Percentiles rank a stretch among this genome's conserved stretches.
Evolutionary conservation across 1,139 yeast genomes (phyloP).

Genomic region (Yamadazyma pseudoaaseri): DNA sequence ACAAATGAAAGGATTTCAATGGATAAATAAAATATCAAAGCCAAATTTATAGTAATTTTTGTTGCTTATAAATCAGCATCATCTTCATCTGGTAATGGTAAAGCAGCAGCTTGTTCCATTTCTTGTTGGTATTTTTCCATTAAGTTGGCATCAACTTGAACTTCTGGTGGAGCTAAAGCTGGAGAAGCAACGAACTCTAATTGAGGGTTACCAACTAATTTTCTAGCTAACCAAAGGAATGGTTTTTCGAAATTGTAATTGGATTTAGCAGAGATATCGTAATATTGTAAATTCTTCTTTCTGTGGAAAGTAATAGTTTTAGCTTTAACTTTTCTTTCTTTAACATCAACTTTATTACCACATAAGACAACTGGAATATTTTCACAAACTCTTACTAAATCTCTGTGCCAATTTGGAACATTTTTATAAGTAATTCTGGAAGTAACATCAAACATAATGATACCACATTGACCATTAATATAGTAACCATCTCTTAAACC

Average conservation of each 20-base stretch:
- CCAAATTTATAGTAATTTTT: too few relatives aligned
- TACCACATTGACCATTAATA: slow-evolving; percentile 99
- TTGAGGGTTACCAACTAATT: slow-evolving; percentile 96
- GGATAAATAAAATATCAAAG: background rate
- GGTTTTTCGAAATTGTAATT: slow-evolving; percentile 99
- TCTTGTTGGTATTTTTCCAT: slow-evolving; percentile 99
- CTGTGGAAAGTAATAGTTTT: slow-evolving; percentile 99
- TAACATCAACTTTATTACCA: slow-evolving; percentile 99
- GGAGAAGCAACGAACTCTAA: slow-evolving; percentile 99
- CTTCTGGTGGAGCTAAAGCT: slow-evolving; percentile 99
- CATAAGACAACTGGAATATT: slow-evolving; percentile 98
- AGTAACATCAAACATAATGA: slow-evolving; percentile 99
- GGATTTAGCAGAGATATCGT: slow-evolving; percentile 99
- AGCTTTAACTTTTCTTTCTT: slow-evolving; percentile 99
- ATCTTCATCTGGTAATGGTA: slow-evolving; percentile 99
- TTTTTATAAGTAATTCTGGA: slow-evolving; percentile 99
- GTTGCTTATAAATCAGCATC: slow-evolving; percentile 93
- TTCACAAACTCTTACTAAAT: slow-evolving; percentile 98
- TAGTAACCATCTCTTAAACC: slow-evolving; percentile 99
- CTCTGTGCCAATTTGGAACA: slow-evolving; percentile 99
- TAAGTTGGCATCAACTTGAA: slow-evolving; percentile 90
- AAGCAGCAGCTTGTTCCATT: slow-evolving; percentile 98
- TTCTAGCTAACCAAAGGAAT: slow-evolving; percentile 99
- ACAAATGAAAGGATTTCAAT: too few relatives aligned
- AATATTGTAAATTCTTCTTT: slow-evolving; percentile 99